Evolutionary conservation across 441 rosid genomes (phyloP), one percentile per base, ranked within the genome.

Genomic region (Arabidopsis hybrid): DNA sequence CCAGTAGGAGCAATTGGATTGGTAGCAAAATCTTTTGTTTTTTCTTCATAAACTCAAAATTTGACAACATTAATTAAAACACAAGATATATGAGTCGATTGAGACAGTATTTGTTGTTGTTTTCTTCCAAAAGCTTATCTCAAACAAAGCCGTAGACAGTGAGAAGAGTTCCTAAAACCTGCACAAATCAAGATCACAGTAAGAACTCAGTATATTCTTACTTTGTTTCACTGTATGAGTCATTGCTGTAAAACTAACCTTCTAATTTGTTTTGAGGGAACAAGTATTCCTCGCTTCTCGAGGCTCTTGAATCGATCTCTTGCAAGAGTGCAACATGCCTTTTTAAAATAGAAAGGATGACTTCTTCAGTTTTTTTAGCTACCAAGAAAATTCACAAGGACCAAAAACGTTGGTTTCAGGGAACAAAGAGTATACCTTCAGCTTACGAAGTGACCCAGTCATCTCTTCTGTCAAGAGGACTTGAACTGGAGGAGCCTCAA

Each of bases 271-370:
- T 84, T 91, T 58, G 79, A 49, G 12, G 97, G 96, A 17, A 84
- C 88, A 34, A 95, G 77, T 77, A 90, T 71, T 62, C 99, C 99
- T 86, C 99, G 85, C 76, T 90, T 95, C 83, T 92, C 95, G 0
- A 92, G 83, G 80, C 97, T 92, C 84, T 89, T 92, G 80, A 80
- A 95, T 16, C 99, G 83, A 79, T 95, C 97, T 79, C 81, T 90
- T 53, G 84, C 87, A 46, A 95, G 93, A 1, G 97, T 89, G 81
- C 88, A 79, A 73, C 97, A 92, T 67, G 86, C 99, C 97, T n/a
- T 94, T 70, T 51, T 73, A 12, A 14, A 8, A 55, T 36, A 58
- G 55, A 31, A 18, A 65, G 7, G 57, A 47, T 61, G 50, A 42
- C 8, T 56, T 29, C 10, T 45, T 58, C 29, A 67, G 61, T n/a